Base-by-base conservation (phyloP, 1,284 basidiomycete species). In the Xerocomus nothofagi region DNA sequence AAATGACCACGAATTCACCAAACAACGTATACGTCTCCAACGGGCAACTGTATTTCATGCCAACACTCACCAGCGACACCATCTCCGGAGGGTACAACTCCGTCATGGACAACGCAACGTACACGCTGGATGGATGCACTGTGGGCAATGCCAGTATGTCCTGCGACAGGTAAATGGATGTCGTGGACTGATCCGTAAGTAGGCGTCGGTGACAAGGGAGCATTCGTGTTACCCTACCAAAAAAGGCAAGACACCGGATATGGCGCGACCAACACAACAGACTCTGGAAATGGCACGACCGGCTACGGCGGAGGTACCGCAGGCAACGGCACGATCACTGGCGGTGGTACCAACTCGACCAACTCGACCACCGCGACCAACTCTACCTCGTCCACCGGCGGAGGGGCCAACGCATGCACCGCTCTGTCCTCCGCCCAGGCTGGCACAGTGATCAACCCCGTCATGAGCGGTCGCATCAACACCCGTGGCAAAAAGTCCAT, bases 401-500 rank as follows among this genome's bases (percentile, higher is more conserved):
- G 42, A 18, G 30, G 49, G 3, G 34, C 39, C 8, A 56, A 65
- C 5, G 45, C 32, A 24, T 80, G 78, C 57, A 74, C 73, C 29
- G 80, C 77, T 23, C 78, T 80, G 1, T 81, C 85, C 57, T 82
- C 84, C 45, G 70, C 82, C 5, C 80, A 81, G 7, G 74, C 73
- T 1, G 86, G 87, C 55, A 81, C 84, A 0, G 76, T 88, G 34
- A 81, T 93, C 59, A 88, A 88, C 58, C 90, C 91, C 7, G 80
- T 91, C 38, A 82, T 82, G 72, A 84, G 80, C 50, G 90, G 89
- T 3, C 74, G 91, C 4, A 68, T 93, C 43, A 84, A 77, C 51
- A 93, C 90, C 38, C 74, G 78, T 57, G 74, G 78, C 18, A 80
- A 74, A 45, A 74, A 79, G 36, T 79, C 71, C 47, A 83, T 92